Evolutionary conservation across 2,329 filamentous ascomycete species (phyloP).

Genomic region (Cladosporium sp.): DNA sequence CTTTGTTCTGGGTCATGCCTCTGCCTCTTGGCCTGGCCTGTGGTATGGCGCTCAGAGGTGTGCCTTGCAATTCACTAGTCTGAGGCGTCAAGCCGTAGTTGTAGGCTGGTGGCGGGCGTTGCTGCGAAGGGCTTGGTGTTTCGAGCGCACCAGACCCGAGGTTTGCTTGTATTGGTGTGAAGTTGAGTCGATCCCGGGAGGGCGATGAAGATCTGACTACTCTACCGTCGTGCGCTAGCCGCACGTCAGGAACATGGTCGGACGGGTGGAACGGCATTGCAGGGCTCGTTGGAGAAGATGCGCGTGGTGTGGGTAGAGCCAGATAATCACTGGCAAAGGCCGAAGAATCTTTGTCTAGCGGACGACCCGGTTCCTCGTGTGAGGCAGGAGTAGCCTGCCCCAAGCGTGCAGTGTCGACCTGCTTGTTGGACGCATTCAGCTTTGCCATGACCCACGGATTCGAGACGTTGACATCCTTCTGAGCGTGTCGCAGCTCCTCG

Average conservation of each 20-base stretch:
- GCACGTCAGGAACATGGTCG: constrained; percentile 28
- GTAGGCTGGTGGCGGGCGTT: constrained; percentile 12
- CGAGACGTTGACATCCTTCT: constrained; percentile 39
- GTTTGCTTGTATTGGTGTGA: neutral
- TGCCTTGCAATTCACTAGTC: constrained; percentile 26
- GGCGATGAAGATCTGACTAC: constrained; percentile 20
- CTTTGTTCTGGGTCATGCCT: constrained; percentile 25
- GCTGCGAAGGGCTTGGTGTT: constrained; percentile 11
- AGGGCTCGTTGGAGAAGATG: constrained; percentile 34
- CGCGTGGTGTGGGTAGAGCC: constrained; percentile 34
- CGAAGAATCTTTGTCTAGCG: neutral
- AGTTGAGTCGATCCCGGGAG: neutral
- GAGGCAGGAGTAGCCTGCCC: neutral
- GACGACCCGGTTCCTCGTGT: neutral
- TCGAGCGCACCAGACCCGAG: neutral
- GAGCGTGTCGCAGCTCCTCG: constrained; percentile 37
- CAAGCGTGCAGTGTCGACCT: neutral
- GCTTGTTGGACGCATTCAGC: constrained; percentile 41
- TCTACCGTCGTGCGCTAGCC: constrained; percentile 28
- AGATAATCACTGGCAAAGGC: neutral
- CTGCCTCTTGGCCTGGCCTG: constrained; percentile 23
- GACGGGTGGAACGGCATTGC: constrained; percentile 27
- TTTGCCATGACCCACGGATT: constrained; percentile 56
- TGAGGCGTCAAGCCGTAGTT: constrained; percentile 23
- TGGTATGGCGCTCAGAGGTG: constrained; percentile 32